A percentile compares a stretch with the other conserved stretches of the same genome.
phyloP scores from a whole-genome alignment of 257 asterid species.

The Gardenia jasminoides region DNA sequence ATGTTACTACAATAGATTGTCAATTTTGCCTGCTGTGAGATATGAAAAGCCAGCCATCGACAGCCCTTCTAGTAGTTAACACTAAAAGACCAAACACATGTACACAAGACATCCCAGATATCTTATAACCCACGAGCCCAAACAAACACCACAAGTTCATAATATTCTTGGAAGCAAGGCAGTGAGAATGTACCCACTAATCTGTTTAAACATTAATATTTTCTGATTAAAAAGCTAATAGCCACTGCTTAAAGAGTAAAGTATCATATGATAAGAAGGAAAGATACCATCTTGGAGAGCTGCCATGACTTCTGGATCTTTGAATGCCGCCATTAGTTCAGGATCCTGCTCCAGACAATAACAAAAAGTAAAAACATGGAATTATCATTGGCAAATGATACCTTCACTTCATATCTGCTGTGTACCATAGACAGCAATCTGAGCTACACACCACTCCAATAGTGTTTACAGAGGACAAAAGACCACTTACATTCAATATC shows the following conservation, averaged over 20 bases:
- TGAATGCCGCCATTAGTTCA: conserved; percentile 95
- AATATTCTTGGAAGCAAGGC: not conserved
- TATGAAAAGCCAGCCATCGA: not conserved
- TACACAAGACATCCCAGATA: not conserved
- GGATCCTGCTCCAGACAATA: conserved; percentile 71
- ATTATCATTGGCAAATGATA: not conserved
- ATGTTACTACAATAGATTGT: not conserved
- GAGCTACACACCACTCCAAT: not conserved
- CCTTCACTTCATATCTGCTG: not conserved
- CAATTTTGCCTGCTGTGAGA: not conserved
- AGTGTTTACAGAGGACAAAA: not conserved
- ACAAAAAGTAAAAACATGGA: conserved; percentile 6
- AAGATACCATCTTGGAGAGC: conserved; percentile 95
- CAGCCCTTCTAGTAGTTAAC: not conserved
- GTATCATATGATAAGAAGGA: not conserved
- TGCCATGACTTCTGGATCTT: conserved; percentile 96
- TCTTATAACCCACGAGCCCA: not conserved
- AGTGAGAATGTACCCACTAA: not conserved
- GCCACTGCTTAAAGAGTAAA: not conserved
- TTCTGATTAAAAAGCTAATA: not conserved
- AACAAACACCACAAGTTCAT: not conserved
- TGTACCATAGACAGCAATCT: not conserved
- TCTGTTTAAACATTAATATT: not conserved
- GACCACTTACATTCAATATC: conserved; percentile 65
- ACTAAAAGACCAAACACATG: no score